Conservation (phyloP, 352 stramenopile species). For the Globisporangium barbulae region DNA sequence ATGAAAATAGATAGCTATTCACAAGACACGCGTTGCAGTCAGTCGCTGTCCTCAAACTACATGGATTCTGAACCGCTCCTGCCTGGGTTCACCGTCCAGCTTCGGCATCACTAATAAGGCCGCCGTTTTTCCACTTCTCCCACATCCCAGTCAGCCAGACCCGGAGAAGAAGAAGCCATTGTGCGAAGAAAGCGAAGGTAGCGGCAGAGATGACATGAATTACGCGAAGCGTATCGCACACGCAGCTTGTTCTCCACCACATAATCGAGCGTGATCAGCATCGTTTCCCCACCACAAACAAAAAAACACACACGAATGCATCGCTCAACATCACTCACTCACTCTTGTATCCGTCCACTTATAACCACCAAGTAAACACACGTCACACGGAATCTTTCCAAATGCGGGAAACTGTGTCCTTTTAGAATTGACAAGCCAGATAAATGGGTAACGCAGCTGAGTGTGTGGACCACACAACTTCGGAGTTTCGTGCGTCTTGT, state of each 20-base stretch:
- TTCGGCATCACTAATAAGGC: neutral
- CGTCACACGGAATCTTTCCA: constrained; percentile 22
- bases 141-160: neutral
- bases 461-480: neutral
- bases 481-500: no score
- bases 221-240: neutral
- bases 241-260: neutral
- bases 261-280: neutral
- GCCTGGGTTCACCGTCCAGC: neutral
- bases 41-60: neutral
- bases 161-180: neutral
- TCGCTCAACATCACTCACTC: neutral
- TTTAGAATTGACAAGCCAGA: neutral
- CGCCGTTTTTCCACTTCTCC: neutral
- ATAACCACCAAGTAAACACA: constrained; percentile 21
- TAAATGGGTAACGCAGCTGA: neutral
- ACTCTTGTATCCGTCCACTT: constrained; percentile 4
- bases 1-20: no score
- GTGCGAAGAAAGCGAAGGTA: neutral
- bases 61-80: neutral
- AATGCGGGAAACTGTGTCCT: constrained; percentile 7
- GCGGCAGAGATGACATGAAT: neutral
- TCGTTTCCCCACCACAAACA: neutral
- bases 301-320: no score
- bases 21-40: no score